Evolutionary conservation across 305 asterid species (phyloP).

Genomic region (Fraxinus sp.): DNA sequence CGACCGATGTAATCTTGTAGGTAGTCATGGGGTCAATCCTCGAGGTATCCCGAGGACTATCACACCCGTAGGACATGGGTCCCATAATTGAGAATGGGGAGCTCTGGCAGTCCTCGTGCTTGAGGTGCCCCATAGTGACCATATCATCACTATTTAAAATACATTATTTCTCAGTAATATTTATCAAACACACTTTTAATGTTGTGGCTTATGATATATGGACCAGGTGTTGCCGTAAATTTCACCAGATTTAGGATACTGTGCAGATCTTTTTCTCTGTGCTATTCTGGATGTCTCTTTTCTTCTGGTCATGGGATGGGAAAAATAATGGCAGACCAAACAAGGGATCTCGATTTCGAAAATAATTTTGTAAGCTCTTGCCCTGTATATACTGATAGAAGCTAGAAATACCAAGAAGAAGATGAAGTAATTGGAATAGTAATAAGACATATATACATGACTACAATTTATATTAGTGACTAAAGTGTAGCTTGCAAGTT

Average conservation of each 20-base stretch:
- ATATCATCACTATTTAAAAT: too few species aligned
- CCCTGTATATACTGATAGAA: constrained; percentile 18
- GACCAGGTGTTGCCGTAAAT: constrained; percentile 44
- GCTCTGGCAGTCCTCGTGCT: too few species aligned
- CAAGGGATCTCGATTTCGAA: constrained; percentile 60
- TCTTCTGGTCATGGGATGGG: constrained; percentile 93
- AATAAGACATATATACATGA: neutral
- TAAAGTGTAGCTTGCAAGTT: neutral
- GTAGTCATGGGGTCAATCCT: too few species aligned
- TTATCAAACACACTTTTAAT: neutral
- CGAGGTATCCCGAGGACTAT: too few species aligned
- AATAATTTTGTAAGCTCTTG: constrained; percentile 29
- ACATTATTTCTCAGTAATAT: too few species aligned
- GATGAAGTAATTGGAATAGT: constrained; percentile 1
- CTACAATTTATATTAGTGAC: neutral
- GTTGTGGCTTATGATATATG: neutral
- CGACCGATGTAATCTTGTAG: too few species aligned
- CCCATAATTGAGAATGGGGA: too few species aligned
- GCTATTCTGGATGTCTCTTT: constrained; percentile 88
- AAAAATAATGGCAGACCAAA: constrained; percentile 46
- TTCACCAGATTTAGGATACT: constrained; percentile 52
- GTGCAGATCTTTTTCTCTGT: constrained; percentile 71
- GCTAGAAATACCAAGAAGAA: constrained; percentile 12
- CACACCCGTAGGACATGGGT: too few species aligned
- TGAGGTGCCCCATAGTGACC: too few species aligned